Evolutionary conservation across 2,329 filamentous ascomycete species (phyloP), one percentile per base, ranked within the genome.

Genomic region (Calonectria leucothoes): DNA sequence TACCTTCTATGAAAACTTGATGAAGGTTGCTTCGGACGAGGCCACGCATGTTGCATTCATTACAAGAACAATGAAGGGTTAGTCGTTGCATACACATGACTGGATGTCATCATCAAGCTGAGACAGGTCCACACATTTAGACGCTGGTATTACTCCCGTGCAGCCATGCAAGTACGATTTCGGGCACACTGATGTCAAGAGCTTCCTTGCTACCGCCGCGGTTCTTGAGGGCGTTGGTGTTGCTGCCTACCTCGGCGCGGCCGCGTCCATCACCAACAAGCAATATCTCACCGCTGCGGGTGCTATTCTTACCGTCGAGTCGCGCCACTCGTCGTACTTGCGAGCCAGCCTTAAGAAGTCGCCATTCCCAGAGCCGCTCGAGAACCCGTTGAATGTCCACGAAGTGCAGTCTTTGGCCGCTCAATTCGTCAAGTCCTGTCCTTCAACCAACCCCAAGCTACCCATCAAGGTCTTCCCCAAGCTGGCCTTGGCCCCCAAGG

Each of bases 151-250:
- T 29, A 85, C 82, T 0, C 87, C 91, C 23, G 89, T 92, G 15
- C 78, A 83, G 15, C 86, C 86, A 35, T 92, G 90, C 82, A 88
- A 82, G 1, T 94, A 93, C 84, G 79, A 83, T 66, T 94, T 94
- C 55, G 90, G 91, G 55, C 85, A 86, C 72, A 92, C 91, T 74
- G 86, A 88, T 74, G 87, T 88, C 81, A 88, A 90, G 75, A 84
- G 85, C 31, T 92, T 92, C 83, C 84, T 94, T 0, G 88, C 88
- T 5, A 92, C 92, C 1, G 92, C 89, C 29, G 89, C 89, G 69
- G 91, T 94, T 79, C 85, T 94, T 35, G 89, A 93, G 70, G 92
- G 93, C 79, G 88, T 92, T 37, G 88, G 92, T 12, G 92, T 94
- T 84, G 89, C 89, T 2, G 85, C 92, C 5, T 93, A 92, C 84